Evolutionary conservation across 306 rosid species (phyloP).

Genomic region (Vicia villosa): DNA sequence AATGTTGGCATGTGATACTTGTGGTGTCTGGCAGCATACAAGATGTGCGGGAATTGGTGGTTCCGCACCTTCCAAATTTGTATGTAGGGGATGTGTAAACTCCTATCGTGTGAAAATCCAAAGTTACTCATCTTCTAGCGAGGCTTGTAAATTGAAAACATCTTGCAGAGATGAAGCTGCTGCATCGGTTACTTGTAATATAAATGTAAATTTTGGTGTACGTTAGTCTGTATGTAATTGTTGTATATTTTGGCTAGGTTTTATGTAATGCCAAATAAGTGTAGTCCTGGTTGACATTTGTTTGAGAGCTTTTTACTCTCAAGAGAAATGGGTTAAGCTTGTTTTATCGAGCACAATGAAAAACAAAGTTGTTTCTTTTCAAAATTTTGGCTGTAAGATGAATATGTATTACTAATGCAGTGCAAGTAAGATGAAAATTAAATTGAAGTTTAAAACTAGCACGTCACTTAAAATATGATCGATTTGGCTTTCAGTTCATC

Average conservation of each 20-base stretch:
- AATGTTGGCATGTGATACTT: constrained; percentile 77
- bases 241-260: constrained; percentile 30
- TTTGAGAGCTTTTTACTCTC: constrained; percentile 9
- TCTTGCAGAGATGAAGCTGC: constrained; percentile 51
- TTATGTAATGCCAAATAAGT: background rate
- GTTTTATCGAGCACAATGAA: constrained; percentile 15
- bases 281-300: background rate
- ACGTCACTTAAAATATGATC: too few relatives aligned
- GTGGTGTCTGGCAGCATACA: constrained; percentile 79
- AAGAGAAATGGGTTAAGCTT: background rate
- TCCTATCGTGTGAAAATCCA: constrained; percentile 7
- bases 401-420: too few relatives aligned
- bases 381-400: too few relatives aligned
- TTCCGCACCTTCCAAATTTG: constrained; percentile 56
- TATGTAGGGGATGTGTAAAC: constrained; percentile 35
- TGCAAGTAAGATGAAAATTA: too few relatives aligned
- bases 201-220: constrained; percentile 48
- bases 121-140: constrained; percentile 16
- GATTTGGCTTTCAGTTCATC: too few relatives aligned
- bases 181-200: constrained; percentile 39
- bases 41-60: constrained; percentile 67
- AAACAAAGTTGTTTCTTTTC: background rate
- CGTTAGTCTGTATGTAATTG: constrained; percentile 20
- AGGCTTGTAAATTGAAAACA: constrained; percentile 17
- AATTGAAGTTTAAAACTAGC: too few relatives aligned